Conservation (phyloP, 2,329 filamentous ascomycete genomes). For the Blumeria hordei region DNA sequence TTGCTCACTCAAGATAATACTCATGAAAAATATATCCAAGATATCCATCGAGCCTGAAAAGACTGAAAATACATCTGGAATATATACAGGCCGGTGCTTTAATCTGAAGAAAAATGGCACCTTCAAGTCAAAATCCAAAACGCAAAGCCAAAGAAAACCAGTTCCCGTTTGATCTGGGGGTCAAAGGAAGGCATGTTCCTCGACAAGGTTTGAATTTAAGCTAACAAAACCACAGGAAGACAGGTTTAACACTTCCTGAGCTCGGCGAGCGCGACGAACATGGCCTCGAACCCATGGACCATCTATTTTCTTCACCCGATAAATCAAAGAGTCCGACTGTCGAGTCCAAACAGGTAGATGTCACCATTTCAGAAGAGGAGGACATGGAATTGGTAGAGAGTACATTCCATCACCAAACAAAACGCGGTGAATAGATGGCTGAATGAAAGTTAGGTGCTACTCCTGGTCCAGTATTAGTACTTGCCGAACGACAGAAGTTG, state of each 20-base stretch:
- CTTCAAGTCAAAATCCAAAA: conserved; percentile 6
- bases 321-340: conserved; percentile 3
- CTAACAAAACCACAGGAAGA: conserved; percentile 39
- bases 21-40: no score
- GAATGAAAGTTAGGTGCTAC: conserved; percentile 19
- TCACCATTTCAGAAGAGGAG: conserved; percentile 26
- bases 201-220: conserved; percentile 2
- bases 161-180: conserved; percentile 25
- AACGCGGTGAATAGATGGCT: conserved; percentile 1
- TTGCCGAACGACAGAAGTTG: conserved; percentile 17
- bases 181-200: conserved; percentile 22
- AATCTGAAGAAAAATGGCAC: conserved; percentile 4
- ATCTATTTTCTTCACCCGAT: conserved; percentile 53
- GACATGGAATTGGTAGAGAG: conserved; percentile 40
- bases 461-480: conserved; percentile 21
- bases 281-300: conserved; percentile 71
- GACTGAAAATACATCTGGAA: no score
- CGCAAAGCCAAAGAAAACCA: conserved; percentile 18
- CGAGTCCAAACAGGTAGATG: conserved; percentile 13
- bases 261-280: conserved; percentile 65
- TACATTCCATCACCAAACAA: conserved; percentile 15
- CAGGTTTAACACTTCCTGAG: conserved; percentile 60
- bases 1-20: no score
- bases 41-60: no score
- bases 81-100: no score